Evolutionary conservation across 768 basidiomycete genomes (phyloP), one percentile per base, ranked within the genome.

Genomic region (Candolleomyces aberdarensis): DNA sequence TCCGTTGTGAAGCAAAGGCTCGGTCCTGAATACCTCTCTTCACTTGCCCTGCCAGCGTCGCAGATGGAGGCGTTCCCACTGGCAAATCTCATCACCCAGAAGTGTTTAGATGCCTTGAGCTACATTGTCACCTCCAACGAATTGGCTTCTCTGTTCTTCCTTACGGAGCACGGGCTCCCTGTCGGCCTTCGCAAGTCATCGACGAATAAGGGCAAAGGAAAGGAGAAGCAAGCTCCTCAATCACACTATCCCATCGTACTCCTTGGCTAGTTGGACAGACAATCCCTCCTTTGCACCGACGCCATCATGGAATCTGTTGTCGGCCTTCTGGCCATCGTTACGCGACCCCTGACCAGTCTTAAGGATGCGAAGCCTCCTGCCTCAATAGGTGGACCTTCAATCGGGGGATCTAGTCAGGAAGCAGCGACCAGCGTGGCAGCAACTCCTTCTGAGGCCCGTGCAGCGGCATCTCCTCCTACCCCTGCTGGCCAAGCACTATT

Each of bases 281-380:
- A 92, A 62, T 84, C 87, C 0, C 80, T 99, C 19, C 84, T 98
- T 46, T 88, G 87, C 69, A 92, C 94, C 0, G 88, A 94, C 1
- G 85, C 90, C 2, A 91, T 97, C 70, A 91, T 98, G 82, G 97
- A 98, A 71, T 89, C 92, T 1, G 87, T 98, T 11, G 96, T 97
- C 3, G 81, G 85, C 4, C 82, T 99, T 5, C 81, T 99, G 22
- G 92, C 92, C 1, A 89, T 87, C 0, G 88, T 99, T 52, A 98
- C 96, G 17, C 85, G 89, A 60, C 94, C 96, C 4, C 77, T 98
- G 22, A 76, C 83, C 6, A 84, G 79, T 48, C 73, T 94, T 48
- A 90, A 85, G 64, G 81, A 84, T 22, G 41, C 59, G 31, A 49
- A 58, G n/a, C 39, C 46, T 52, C 50, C 53, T 48, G 14, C 51